Evolutionary conservation across 192 early-diverging fungal genomes (phyloP), one percentile per base, ranked within the genome.

Genomic region (Coemansia sp.): DNA sequence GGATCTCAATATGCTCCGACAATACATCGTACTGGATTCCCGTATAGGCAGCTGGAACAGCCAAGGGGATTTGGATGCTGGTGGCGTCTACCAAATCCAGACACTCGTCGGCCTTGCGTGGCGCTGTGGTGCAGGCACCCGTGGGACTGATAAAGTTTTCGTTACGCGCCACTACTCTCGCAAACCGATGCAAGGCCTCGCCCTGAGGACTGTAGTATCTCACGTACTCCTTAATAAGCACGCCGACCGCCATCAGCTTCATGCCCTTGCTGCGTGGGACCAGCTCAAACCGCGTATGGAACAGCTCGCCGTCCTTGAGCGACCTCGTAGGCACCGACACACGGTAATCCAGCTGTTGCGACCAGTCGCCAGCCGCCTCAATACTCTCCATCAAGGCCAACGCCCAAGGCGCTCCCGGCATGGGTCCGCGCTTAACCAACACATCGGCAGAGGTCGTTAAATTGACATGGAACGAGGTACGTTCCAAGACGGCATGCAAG

Each of bases 161-260:
- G 63, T 81, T 78, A 12, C 84, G 79, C n/a, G 73, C 71, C 3
- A 78, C 72, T 0, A 85, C 74, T 0, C 76, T 68, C 3, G 73
- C 53, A 58, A 76, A 70, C 61, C 62, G 43, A 58, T 78, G 76
- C 50, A 76, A 47, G 2, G 73, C 46, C 3, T 65, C 61, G 20
- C 70, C 79, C 0, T 43, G 47, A 1, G 70, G 27, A 65, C 70
- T 69, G 31, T 77, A 69, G 62, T 81, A 87, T 8, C 87, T 77
- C 27, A 79, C 64, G 46, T 87, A 88, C 72, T 90, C 89, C 31
- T 87, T 88, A 57, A 90, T 71, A 9, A 77, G 62, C 47, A 81
- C 83, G n/a, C 78, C 75, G 6, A 87, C 72, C 2, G 81, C 55
- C 20, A 81, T 63, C 3, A 88, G 71, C 44, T 62, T 73, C 16